Evolutionary conservation across 306 rosid genomes (phyloP).

Genomic region (Malus orientalis): DNA sequence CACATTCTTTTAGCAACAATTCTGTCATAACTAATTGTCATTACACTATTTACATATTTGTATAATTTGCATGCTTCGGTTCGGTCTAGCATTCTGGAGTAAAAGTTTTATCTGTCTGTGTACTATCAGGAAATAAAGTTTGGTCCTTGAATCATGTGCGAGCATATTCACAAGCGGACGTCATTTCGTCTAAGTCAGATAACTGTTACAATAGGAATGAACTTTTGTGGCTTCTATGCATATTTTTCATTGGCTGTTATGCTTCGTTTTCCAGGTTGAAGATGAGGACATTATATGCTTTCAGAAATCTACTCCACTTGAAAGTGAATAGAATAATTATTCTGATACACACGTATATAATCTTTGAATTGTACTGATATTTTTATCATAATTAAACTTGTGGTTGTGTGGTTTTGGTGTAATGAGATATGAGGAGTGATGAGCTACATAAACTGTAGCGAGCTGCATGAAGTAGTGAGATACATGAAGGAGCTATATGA

Average conservation of each 20-base stretch:
- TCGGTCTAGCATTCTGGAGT: neutral
- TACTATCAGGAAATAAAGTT: conserved; percentile 70
- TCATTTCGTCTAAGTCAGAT: conserved; percentile 68
- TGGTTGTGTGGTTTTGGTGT: too few relatives aligned
- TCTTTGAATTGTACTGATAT: too few relatives aligned
- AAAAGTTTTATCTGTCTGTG: neutral
- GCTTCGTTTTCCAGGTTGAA: conserved; percentile 53
- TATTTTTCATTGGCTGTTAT: neutral
- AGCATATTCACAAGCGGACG: conserved; percentile 48
- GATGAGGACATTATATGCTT: conserved; percentile 90
- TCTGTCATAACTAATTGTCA: neutral
- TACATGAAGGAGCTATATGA: too few relatives aligned
- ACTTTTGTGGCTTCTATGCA: neutral
- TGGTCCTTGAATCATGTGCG: conserved; percentile 78
- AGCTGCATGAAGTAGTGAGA: too few relatives aligned
- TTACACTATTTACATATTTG: neutral
- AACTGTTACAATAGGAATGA: neutral
- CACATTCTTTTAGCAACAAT: neutral
- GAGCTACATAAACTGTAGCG: too few relatives aligned
- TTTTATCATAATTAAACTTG: too few relatives aligned
- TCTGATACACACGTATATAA: too few relatives aligned
- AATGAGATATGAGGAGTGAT: too few relatives aligned
- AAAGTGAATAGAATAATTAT: conserved; percentile 28
- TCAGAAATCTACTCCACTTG: conserved; percentile 47
- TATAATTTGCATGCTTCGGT: neutral